Base-by-base conservation (phyloP, 2,329 filamentous ascomycete species). In the Cladophialophora exuberans region DNA sequence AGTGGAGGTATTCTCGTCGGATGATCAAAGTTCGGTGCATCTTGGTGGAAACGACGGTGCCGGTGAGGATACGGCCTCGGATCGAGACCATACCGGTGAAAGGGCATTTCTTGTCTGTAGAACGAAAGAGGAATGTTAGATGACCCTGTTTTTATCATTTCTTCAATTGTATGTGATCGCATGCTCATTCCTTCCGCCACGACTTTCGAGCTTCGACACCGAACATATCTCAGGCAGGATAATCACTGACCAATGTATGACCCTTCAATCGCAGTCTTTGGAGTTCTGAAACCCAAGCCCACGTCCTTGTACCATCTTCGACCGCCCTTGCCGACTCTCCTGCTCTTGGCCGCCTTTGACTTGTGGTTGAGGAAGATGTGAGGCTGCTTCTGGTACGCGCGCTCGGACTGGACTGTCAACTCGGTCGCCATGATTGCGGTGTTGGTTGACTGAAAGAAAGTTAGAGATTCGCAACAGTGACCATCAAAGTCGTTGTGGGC, bases 331-430 rank as follows among this genome's bases (percentile, higher is more conserved):
- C 91, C 91, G 71, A 88, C 88, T 77, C 87, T 79, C 72, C 79
- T 87, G 79, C 82, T 82, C 77, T 88, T 90, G 80, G 89, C 87
- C 76, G 86, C 80, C 84, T 91, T 90, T 78, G 83, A 82, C 88
- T 99, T 99, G 76, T 88, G 84, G 88, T 97, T 97, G 74, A 89
- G 86, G 90, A 97, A 99, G 85, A 99, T 96, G 82, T 99, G 94
- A 79, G 94, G 94, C 86, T 99, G 93, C 88, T 99, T 99, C 83
- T 97, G 94, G 90, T 89, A 99, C 85, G 94, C 94, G 84, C 94
- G 93, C 88, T 99, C 94, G 78, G 90, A 95, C 88, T 99, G 94
- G 81, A 99, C 94, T 79, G 91, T 96, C 83, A 97, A 85, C 85
- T 96, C 91, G 85, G 91, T 96, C 78, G 91, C 91, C 91, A 96